Evolutionary conservation across 257 asterid genomes (phyloP), one percentile per base, ranked within the genome.

Genomic region (Echites panduratus): DNA sequence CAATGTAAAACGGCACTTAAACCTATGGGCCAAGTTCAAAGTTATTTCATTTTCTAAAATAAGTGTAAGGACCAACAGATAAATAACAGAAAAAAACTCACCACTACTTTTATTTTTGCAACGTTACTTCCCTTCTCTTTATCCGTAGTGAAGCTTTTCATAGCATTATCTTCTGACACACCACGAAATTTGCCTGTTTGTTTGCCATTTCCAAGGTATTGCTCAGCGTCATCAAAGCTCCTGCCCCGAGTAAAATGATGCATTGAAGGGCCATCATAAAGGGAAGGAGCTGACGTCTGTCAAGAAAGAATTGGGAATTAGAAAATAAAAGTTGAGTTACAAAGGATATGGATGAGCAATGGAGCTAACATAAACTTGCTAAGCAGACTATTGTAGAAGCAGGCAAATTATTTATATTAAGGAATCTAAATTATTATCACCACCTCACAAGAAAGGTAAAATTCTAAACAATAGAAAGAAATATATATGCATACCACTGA

Each of bases 41-140:
- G 16, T 48, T 48, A 58, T 29, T 48, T 45, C 69, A 32, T 19
- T 62, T 50, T 48, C 38, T 9, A 9, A 56, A 56, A 24, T 10
- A 73, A 45, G 20, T 4, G 16, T 43, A 71, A 71, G 69, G 64
- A 65, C n/a, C 3, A 12, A 53, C 4, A 35, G 32, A 14, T 32
- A 68, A 64, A 63, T 26, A 68, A 7, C 40, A n/a, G 68, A 62
- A 71, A 45, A 41, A 66, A 44, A 80, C 85, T 71, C 56, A 82
- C 99, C 97, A 95, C 99, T 35, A 95, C 99, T 92, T 92, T 95
- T 77, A 95, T 92, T 85, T 95, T 95, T 57, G 98, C 99, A 62
- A 92, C 96, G 77, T 85, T 95, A 83, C 96, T 87, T 63, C 95
- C 85, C 80, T 86, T 92, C 83, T 87, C 95, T 74, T 90, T 92